Evolutionary conservation across 306 rosid species (phyloP).

Genomic region (Nissolia schottii): DNA sequence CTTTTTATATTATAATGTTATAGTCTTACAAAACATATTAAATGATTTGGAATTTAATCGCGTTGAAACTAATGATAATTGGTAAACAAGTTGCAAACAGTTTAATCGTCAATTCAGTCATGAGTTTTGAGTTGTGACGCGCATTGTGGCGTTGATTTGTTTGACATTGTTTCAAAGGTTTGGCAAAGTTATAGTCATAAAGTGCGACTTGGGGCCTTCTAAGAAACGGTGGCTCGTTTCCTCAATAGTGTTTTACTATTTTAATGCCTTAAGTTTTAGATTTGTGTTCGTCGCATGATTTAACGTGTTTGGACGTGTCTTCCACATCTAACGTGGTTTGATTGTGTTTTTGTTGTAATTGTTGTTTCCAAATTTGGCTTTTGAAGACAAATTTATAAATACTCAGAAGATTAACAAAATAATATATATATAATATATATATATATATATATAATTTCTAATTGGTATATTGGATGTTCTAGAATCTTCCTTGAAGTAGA

Average conservation of each 20-base stretch:
- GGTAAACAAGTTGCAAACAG: not conserved
- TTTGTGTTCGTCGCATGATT: not conserved
- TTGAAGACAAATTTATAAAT: not conserved
- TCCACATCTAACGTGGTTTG: not conserved
- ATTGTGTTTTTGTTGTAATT: not conserved
- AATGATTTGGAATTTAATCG: not conserved
- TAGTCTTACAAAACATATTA: not conserved
- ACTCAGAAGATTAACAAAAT: too few species aligned
- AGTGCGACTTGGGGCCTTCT: not conserved
- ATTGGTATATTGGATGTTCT: not conserved
- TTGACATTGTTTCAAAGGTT: not conserved
- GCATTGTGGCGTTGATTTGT: not conserved
- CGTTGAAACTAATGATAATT: not conserved
- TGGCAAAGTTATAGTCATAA: not conserved
- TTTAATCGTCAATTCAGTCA: too few species aligned
- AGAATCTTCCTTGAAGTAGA: not conserved
- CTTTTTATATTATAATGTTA: too few species aligned
- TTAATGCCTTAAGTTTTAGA: not conserved
- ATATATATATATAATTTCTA: too few species aligned
- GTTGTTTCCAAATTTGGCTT: too few species aligned
- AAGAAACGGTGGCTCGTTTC: not conserved
- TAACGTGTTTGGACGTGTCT: too few species aligned
- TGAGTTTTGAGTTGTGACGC: not conserved
- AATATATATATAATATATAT: too few species aligned
- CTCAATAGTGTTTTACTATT: too few species aligned